phyloP scores from a whole-genome alignment of 2,329 filamentous ascomycete genomes.

The Calonectria multiphialidica region DNA sequence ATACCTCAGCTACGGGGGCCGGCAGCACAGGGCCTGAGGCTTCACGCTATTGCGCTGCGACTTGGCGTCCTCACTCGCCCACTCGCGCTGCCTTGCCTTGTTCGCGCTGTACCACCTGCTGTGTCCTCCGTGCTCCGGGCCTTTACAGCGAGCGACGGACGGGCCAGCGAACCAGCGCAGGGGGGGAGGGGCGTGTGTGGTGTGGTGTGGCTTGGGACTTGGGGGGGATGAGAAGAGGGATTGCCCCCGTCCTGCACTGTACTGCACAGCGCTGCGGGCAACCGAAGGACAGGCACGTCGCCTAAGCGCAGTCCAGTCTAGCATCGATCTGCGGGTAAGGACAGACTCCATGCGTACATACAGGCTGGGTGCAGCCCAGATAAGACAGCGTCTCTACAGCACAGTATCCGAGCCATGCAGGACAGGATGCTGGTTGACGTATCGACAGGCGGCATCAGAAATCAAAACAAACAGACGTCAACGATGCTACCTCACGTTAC shows the following conservation, averaged over 20 bases:
- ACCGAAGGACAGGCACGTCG: not conserved
- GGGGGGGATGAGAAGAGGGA: too few relatives aligned
- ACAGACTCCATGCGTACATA: slow-evolving; percentile 1
- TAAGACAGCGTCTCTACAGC: not conserved
- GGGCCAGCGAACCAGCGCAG: not conserved
- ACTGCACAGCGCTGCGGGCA: not conserved
- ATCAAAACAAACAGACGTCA: not conserved
- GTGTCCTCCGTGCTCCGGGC: not conserved
- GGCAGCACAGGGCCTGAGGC: slow-evolving; percentile 31
- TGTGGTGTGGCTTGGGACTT: not conserved
- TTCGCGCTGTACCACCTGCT: not conserved
- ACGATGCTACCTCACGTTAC: not conserved
- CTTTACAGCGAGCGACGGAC: not conserved
- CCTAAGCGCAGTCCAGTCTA: slow-evolving; percentile 6
- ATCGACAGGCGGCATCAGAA: not conserved
- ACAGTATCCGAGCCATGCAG: slow-evolving; percentile 15
- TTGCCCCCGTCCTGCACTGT: not conserved
- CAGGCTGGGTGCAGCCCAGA: not conserved
- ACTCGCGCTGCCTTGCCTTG: not conserved
- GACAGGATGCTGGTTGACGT: not conserved
- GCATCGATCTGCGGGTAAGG: slow-evolving; percentile 13
- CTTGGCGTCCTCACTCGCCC: not conserved
- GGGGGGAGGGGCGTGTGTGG: not conserved
- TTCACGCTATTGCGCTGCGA: not conserved
- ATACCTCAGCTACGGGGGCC: slow-evolving; percentile 14